A percentile compares a stretch with the other conserved stretches of the same genome.
Evolutionary conservation across 2,329 filamentous ascomycete species (phyloP).

Genomic region (Helicocarpus griseus): DNA sequence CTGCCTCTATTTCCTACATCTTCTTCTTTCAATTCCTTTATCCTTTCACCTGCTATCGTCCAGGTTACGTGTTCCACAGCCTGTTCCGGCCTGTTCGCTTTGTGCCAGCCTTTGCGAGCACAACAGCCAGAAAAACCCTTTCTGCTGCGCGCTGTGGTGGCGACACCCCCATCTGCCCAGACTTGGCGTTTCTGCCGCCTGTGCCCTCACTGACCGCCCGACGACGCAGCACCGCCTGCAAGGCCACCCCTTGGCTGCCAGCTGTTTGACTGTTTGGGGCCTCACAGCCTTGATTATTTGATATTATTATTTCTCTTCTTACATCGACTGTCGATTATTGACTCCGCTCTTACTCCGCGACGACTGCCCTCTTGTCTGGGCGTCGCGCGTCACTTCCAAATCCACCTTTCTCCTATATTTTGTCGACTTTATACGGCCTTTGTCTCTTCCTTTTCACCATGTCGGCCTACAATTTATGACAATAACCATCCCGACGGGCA

Average conservation of each 20-base stretch:
- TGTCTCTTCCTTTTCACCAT: constrained; percentile 15
- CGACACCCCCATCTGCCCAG: neutral
- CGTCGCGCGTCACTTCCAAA: neutral
- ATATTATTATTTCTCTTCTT: neutral
- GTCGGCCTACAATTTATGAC: constrained; percentile 35
- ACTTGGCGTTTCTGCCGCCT: neutral
- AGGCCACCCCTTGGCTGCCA: neutral
- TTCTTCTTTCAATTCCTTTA: neutral
- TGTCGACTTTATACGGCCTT: constrained; percentile 1
- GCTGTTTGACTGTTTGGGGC: too few species aligned
- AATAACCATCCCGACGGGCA: constrained; percentile 28
- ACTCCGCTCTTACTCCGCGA: neutral
- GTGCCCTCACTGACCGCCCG: neutral
- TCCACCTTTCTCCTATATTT: neutral
- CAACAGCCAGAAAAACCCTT: neutral
- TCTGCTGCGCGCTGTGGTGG: neutral
- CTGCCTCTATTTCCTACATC: neutral
- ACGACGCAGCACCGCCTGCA: neutral
- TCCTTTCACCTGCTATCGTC: constrained; percentile 3
- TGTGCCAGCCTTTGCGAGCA: neutral
- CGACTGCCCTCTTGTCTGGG: neutral
- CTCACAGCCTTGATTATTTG: neutral
- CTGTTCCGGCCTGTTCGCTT: neutral
- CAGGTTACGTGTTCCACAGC: constrained; percentile 4
- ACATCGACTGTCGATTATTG: neutral